Base-by-base conservation (phyloP, 495 filamentous ascomycete species). In the Podospora pseudoanserina region DNA sequence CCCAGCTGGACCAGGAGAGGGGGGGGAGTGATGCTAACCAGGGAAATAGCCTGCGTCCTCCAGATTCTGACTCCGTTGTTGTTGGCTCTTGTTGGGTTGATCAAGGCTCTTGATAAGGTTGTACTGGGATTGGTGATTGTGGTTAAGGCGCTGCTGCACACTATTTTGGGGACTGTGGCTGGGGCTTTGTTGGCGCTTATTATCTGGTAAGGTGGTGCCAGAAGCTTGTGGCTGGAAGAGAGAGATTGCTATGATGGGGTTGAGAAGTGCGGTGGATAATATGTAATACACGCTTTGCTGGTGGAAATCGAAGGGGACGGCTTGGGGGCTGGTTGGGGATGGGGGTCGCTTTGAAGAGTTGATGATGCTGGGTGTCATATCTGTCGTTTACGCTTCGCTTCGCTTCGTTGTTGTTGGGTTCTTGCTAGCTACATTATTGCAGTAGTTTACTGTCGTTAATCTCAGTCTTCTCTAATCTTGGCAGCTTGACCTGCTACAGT, bases 21-120 rank as follows among this genome's bases (percentile, higher is more conserved):
- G 9, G 19, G 5, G 30, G 19, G 26, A 18, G 2, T 30, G 61
- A 49, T 58, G 59, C 30, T 19, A 49, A 28, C 30, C 53, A 63
- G 60, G 18, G 7, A 19, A 20, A 70, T 55, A 74, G 79, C 70
- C 61, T 76, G 73, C 60, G 73, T 80, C 61, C 70, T 80, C 30
- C 66, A 70, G 34, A 65, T 73, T 68, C 56, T 80, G 7, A 74
- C 76, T 59, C 79, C 79, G 6, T 69, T 79, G 28, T 67, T 79
- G 44, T 55, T 79, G 23, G 67, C 76, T 56, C 74, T 79, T n/a
- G 72, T 73, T 39, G 72, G 71, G 7, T 71, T 76, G 18, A 26
- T 79, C 59, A 77, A 74, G 75, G 61, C 69, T 44, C 75, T 80
- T 15, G 76, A 80, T 66, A 70, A 70, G 39, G 77, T 79, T 34